Evolutionary conservation across 2,329 filamentous ascomycete species (phyloP), one percentile per base, ranked within the genome.

Genomic region (Colletotrichum ledebouriae): DNA sequence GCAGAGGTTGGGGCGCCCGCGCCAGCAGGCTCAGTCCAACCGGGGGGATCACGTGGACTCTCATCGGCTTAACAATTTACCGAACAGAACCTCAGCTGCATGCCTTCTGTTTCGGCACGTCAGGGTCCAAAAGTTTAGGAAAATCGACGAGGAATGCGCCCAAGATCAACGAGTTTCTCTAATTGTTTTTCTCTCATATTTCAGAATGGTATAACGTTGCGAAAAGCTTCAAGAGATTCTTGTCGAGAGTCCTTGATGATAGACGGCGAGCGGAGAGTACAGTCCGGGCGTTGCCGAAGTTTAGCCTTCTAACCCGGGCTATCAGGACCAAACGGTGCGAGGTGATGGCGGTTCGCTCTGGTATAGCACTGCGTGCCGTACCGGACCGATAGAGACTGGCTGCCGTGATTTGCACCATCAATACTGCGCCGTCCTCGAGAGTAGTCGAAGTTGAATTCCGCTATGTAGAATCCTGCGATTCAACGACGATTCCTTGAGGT

Each of bases 1-100:
- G 76, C 41, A 55, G 59, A 56, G 29, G 56, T 52, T 37, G 68
- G 41, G 46, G 56, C 46, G 53, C 46, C 15, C 33, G 60, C 39
- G 44, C 47, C 57, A 22, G 4, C 22, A 2, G 33, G 9, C 12
- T 12, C 25, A 29, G 29, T 56, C 58, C 53, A 50, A 58, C 47
- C 41, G 13, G 25, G 41, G 22, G 34, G 53, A 17, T 33, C 52
- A 58, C 52, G 39, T 58, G 63, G 56, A 9, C 20, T 17, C 17
- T 2, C 17, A 2, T 17, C 66, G 66, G 62, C 52, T 58, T 57
- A 69, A 69, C 56, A 12, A 60, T 67, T 62, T 12, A 34, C 66
- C 66, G 66, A 61, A 53, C 22, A 15, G 22, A 42, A 52, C 22
- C n/a, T 44, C 15, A 37, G 17, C 17, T 59, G 33, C 46, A 49